A percentile compares a stretch with the other conserved stretches of the same genome.
phyloP scores from a whole-genome alignment of 768 basidiomycete genomes.

The Boletus insuetus region DNA sequence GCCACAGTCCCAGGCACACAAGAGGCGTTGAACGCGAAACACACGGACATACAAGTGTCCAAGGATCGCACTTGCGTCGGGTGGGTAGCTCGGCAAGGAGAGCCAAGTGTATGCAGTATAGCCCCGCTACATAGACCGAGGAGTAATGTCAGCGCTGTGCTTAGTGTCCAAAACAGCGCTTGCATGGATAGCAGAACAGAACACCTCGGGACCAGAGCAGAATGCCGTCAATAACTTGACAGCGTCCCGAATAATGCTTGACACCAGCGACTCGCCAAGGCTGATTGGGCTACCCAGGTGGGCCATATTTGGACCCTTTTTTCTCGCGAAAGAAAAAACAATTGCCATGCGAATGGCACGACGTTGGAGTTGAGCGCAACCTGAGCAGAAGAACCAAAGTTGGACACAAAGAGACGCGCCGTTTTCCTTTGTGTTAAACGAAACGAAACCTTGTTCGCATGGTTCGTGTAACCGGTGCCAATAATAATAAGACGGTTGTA shows the following conservation, averaged over 20 bases:
- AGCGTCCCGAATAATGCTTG: not conserved
- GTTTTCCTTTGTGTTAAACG: not conserved
- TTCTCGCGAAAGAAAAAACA: not conserved
- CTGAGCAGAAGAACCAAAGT: not conserved
- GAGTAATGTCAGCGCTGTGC: not conserved
- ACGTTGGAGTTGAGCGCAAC: not conserved
- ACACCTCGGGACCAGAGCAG: constrained; percentile 1
- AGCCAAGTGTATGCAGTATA: not conserved
- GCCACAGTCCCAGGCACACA: not conserved
- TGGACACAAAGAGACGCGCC: not conserved
- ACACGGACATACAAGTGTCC: not conserved
- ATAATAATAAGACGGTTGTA: not conserved
- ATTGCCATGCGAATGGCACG: not conserved
- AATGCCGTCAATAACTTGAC: constrained; percentile 11
- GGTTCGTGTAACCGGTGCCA: no score
- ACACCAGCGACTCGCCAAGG: not conserved
- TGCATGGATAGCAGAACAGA: not conserved
- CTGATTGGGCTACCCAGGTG: not conserved
- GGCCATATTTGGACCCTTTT: constrained; percentile 1
- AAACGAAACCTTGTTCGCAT: not conserved
- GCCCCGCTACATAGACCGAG: not conserved
- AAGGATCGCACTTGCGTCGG: not conserved
- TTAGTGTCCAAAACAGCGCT: not conserved
- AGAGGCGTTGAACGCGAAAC: not conserved
- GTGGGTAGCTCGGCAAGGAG: not conserved